Conservation (phyloP, 148 eudicot genomes). For the Diospyros lotus region DNA sequence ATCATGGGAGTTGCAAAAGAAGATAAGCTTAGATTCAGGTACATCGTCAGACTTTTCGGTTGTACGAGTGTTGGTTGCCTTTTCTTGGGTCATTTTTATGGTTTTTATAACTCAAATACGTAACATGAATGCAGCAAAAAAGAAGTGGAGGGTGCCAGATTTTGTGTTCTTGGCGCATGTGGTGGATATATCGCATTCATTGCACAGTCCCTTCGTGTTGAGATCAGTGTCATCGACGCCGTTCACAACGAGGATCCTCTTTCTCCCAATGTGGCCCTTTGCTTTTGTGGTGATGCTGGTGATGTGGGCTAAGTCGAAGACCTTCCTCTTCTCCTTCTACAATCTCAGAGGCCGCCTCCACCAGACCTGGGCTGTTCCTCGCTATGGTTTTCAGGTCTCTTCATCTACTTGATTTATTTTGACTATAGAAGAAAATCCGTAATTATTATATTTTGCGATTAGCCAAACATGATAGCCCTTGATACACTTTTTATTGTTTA, state of each 20-base stretch:
- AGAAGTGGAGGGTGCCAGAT: constrained; percentile 50
- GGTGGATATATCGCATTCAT: constrained; percentile 48
- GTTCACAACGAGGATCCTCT: constrained; percentile 27
- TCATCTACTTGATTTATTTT: too few species aligned
- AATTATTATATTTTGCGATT: too few species aligned
- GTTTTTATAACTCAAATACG: too few species aligned
- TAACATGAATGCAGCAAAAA: constrained; percentile 26
- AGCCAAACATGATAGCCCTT: too few species aligned
- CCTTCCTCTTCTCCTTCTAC: constrained; percentile 40
- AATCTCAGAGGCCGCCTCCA: constrained; percentile 43
- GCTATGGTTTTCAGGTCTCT: constrained; percentile 61
- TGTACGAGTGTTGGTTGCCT: too few species aligned
- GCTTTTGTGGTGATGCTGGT: constrained; percentile 27
- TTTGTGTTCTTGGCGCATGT: constrained; percentile 80
- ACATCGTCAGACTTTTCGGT: neutral
- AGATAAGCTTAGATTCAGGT: constrained; percentile 51
- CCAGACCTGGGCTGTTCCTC: constrained; percentile 69
- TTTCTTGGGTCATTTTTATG: too few species aligned
- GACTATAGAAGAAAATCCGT: too few species aligned
- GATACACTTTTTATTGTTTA: too few species aligned
- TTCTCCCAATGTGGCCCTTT: constrained; percentile 37
- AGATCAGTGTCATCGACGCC: constrained; percentile 51
- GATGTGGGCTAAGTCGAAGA: constrained; percentile 66
- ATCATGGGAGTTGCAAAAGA: constrained; percentile 70
- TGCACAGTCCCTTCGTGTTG: constrained; percentile 52